These are phyloP conservation scores for Naganishia sp. DNA, from an alignment of 1,284 basidiomycete genomes.

Conservation along the genomic window DNA sequence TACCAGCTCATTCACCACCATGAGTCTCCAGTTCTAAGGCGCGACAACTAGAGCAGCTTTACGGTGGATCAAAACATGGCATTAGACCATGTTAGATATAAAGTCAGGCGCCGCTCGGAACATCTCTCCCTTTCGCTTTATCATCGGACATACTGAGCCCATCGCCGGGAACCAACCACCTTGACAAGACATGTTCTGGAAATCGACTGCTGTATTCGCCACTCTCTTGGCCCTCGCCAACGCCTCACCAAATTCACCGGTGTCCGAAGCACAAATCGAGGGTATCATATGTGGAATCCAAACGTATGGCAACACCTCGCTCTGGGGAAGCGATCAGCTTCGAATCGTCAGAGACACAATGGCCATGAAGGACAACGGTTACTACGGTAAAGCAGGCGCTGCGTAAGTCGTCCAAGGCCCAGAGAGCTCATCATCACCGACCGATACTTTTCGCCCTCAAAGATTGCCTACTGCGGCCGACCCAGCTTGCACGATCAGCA, in stretches of 20 bases:
- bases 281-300: slow-evolving; percentile 32
- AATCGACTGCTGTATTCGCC: slow-evolving; percentile 15
- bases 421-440: background rate
- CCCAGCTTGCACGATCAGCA: slow-evolving; percentile 28
- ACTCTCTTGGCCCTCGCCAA: slow-evolving; percentile 16
- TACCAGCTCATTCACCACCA: no score
- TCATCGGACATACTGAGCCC: background rate
- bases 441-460: background rate
- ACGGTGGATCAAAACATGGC: no score
- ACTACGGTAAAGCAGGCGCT: slow-evolving; percentile 13
- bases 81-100: no score
- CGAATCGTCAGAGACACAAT: slow-evolving; percentile 30
- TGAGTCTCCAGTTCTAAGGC: no score
- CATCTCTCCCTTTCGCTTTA: background rate
- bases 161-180: background rate
- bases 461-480: slow-evolving; percentile 24
- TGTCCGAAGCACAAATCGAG: slow-evolving; percentile 23
- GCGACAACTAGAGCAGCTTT: no score
- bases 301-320: slow-evolving; percentile 28
- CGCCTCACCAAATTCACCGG: slow-evolving; percentile 20
- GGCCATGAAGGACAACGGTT: slow-evolving; percentile 26
- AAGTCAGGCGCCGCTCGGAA: no score
- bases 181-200: slow-evolving; percentile 10
- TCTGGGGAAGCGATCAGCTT: slow-evolving; percentile 29
- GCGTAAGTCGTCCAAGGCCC: slow-evolving; percentile 12